Evolutionary conservation across 1,139 yeast genomes (phyloP), one percentile per base, ranked within the genome.

Genomic region (Saccharomycopsis hybrid): DNA sequence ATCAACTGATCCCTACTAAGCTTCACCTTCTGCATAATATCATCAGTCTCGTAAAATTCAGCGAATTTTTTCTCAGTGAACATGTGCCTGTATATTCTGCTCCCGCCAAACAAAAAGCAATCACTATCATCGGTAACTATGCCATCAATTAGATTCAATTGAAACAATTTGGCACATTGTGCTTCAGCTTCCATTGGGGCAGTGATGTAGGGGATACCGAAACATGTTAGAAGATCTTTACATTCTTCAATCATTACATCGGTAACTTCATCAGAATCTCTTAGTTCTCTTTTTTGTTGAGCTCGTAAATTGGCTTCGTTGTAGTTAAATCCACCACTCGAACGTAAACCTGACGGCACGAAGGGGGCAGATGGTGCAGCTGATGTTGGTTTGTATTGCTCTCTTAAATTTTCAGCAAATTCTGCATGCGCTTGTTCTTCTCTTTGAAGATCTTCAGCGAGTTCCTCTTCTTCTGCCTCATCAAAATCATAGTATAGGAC

Each of bases 181-280:
- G 98, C 96, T 65, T 92, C 99, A 0, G 99, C 99, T 66, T 92
- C 99, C 65, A 96, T 85, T 0, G 99, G 98, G 0, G 98, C 97
- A 52, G 82, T 80, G 5, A 92, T 85, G 60, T 73, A 87, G 0
- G 99, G 99, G 42, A 92, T 85, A 18, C 98, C 98, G 69, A 94
- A 94, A 51, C 94, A 65, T 36, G 83, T 77, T 4, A 94, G 70
- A 40, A 94, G 70, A 55, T 88, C 96, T 64, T 92, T 97, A 8
- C 95, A 94, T 62, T 92, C 97, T 43, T 74, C 73, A 27, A 92
- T 77, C 97, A 94, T 92, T 2, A 77, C 77, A 18, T 78, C 78
- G 0, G 96, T 85, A 0, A 92, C 97, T 59, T 86, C 95, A 59
- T 92, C 98, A 0, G 97, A 79, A 64, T 92, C 97, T 56, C 97